These are phyloP conservation scores for Smittium culicis DNA, from an alignment of 371 early-diverging fungal genomes.

Conservation along the genomic window DNA sequence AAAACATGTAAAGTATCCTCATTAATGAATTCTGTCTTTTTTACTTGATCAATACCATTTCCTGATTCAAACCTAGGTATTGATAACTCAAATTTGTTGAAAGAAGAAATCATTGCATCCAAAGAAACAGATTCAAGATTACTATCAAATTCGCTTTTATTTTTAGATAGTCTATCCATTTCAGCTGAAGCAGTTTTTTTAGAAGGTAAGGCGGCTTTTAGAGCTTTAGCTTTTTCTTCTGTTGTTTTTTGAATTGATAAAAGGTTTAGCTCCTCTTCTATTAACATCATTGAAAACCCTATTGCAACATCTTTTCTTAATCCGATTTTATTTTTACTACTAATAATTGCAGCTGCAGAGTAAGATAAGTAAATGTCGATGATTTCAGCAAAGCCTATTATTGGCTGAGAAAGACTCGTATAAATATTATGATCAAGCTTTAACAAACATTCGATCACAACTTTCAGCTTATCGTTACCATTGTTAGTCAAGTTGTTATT, in stretches of 20 bases:
- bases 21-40: background rate
- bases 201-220: background rate
- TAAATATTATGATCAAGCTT: background rate
- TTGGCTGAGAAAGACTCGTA: background rate
- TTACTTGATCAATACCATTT: background rate
- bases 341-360: conserved; percentile 23
- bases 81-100: background rate
- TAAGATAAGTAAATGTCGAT: conserved; percentile 31
- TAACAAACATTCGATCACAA: background rate
- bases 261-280: conserved; percentile 3
- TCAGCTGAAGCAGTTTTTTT: background rate
- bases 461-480: no score
- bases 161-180: background rate
- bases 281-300: background rate
- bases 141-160: background rate
- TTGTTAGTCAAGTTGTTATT: background rate
- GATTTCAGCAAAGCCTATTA: conserved; percentile 21
- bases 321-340: no score
- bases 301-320: conserved; percentile 15
- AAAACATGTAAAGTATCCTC: conserved; percentile 1
- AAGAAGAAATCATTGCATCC: background rate
- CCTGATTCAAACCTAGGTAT: background rate
- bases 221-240: background rate
- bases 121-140: background rate
- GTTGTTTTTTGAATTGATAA: background rate